Evolutionary conservation across 1,284 basidiomycete genomes (phyloP).

Genomic region (Taiwanofungus camphoratus): DNA sequence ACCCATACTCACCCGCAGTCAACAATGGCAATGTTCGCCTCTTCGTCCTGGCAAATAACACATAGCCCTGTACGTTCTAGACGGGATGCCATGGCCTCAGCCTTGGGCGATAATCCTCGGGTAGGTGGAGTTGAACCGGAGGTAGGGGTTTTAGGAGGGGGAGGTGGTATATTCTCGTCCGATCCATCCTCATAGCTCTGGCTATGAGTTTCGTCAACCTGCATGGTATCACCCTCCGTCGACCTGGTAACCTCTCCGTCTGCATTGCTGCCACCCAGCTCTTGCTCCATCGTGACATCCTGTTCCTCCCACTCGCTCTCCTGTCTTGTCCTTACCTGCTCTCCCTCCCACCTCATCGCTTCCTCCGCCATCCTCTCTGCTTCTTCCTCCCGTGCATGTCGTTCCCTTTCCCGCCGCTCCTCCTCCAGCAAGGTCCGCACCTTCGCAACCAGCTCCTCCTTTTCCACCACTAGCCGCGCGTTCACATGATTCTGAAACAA

Average conservation of each 20-base stretch:
- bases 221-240: neutral
- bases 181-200: neutral
- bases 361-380: slow-evolving; percentile 37
- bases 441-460: slow-evolving; percentile 68
- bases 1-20: slow-evolving; percentile 74
- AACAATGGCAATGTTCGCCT: slow-evolving; percentile 87
- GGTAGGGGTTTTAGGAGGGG: slow-evolving; percentile 14
- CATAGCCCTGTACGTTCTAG: slow-evolving; percentile 73
- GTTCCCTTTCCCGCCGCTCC: slow-evolving; percentile 53
- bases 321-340: slow-evolving; percentile 22
- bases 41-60: slow-evolving; percentile 87
- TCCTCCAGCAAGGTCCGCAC: slow-evolving; percentile 60
- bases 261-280: neutral
- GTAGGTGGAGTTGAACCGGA: slow-evolving; percentile 24
- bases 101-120: slow-evolving; percentile 21
- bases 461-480: slow-evolving; percentile 57
- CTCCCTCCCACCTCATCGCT: slow-evolving; percentile 30
- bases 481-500: slow-evolving; percentile 70
- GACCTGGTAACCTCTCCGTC: no score
- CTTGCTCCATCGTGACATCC: slow-evolving; percentile 12
- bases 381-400: slow-evolving; percentile 39
- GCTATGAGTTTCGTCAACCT: neutral
- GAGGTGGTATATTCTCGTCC: slow-evolving; percentile 3
- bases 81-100: slow-evolving; percentile 31
- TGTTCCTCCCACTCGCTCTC: slow-evolving; percentile 13